These are phyloP conservation scores for Saccharomycopsis hybrid DNA, from an alignment of 1,139 yeast species.

Conservation along the genomic window DNA sequence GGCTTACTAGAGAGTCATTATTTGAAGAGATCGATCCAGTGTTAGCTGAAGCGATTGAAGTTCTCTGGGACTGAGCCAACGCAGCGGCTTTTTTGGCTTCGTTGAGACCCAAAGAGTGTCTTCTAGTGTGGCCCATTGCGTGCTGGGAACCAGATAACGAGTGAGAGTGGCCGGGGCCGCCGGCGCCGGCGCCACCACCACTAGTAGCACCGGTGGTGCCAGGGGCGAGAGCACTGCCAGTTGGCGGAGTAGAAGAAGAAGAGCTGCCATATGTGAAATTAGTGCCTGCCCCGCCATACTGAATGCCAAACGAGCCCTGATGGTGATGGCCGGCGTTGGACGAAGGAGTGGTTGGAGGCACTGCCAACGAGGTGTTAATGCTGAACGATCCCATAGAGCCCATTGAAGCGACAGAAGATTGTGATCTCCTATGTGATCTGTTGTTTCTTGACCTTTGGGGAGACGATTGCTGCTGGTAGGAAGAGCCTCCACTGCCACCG, in stretches of 20 bases:
- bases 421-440: slow-evolving; percentile 26
- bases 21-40: no score
- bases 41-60: no score
- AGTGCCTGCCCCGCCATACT: slow-evolving; percentile 20
- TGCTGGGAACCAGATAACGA: slow-evolving; percentile 21
- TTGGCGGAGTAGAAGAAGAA: slow-evolving; percentile 1
- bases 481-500: slow-evolving; percentile 21
- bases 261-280: slow-evolving; percentile 17
- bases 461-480: slow-evolving; percentile 9
- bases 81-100: slow-evolving; percentile 99
- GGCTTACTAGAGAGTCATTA: no score
- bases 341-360: slow-evolving; percentile 8
- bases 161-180: no score
- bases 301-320: slow-evolving; percentile 16
- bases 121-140: slow-evolving; percentile 64
- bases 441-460: slow-evolving; percentile 23
- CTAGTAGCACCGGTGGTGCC: no score
- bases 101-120: slow-evolving; percentile 86
- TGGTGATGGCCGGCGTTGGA: slow-evolving; percentile 7
- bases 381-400: slow-evolving; percentile 29
- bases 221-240: no score
- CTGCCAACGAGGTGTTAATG: slow-evolving; percentile 13
- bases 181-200: no score
- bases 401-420: slow-evolving; percentile 28
- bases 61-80: slow-evolving; percentile 64